Evolutionary conservation across 768 basidiomycete genomes (phyloP).

Genomic region (Phlebiopsis gigantea): DNA sequence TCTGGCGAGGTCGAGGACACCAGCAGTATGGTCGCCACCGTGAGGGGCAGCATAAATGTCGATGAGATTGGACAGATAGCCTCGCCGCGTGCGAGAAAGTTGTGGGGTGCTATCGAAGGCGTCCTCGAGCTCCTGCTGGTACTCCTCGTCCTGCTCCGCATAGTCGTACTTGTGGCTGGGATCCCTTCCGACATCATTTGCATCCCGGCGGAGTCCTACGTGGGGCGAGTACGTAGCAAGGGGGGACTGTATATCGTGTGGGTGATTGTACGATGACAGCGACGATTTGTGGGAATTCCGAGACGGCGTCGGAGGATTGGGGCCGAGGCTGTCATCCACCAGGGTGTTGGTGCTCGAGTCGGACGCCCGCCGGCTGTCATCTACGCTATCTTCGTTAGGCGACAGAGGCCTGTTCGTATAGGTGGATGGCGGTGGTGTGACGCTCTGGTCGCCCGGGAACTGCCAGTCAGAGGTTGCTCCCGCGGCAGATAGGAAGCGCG

Average conservation of each 20-base stretch:
- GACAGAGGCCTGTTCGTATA: background rate
- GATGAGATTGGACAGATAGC: constrained; percentile 46
- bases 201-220: constrained; percentile 18
- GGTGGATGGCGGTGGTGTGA: background rate
- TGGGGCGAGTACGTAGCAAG: constrained; percentile 20
- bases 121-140: constrained; percentile 24
- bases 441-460: background rate
- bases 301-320: constrained; percentile 28
- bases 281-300: constrained; percentile 25
- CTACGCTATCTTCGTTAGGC: background rate
- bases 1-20: background rate
- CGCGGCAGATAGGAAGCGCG: background rate
- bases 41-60: constrained; percentile 40
- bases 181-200: constrained; percentile 13
- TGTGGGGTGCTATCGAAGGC: background rate
- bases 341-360: constrained; percentile 36
- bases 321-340: constrained; percentile 17
- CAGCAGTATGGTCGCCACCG: constrained; percentile 13
- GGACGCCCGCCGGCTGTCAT: constrained; percentile 26
- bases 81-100: constrained; percentile 25
- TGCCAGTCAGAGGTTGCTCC: constrained; percentile 3
- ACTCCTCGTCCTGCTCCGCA: constrained; percentile 15
- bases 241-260: constrained; percentile 57
- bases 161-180: constrained; percentile 20
- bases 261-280: constrained; percentile 53